Evolutionary conservation across 108 stramenopile genomes (phyloP), one percentile per base, ranked within the genome.

Genomic region (Nitzschia inconspicua): DNA sequence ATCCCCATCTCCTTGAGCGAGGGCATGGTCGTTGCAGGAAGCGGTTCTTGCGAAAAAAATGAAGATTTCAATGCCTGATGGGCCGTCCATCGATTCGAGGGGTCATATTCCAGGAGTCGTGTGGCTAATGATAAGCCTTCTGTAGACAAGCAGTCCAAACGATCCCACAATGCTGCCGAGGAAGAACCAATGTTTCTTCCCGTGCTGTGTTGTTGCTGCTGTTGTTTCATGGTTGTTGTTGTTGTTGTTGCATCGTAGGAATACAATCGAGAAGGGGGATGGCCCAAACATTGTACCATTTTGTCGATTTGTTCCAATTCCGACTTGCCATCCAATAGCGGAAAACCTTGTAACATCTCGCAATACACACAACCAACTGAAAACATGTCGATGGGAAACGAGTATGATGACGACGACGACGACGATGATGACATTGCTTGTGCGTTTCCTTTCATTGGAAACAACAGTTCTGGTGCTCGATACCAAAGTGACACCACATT

Each of bases 401-500:
- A 73, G 55, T 97, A 97, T 37, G 46, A 16, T 0, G 46, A 1
- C 18, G 46, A 1, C 18, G 46, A 47, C 18, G 46, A 47, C 0
- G 46, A 20, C 19, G 52, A 40, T 0, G 24, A 4, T n/a, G 7
- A 23, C 14, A 1, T 16, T 13, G 16, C 27, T 47, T 29, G 26
- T 57, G 37, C 35, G 37, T 44, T 22, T 22, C 43, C 5, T 22
- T 4, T 24, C 22, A 13, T 8, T 0, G 50, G 50, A 0, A 95
- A 66, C 28, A 97, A 60, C 3, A 97, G 73, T 49, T 97, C 96
- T 5, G 94, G 94, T 0, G 93, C 79, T 20, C 96, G 88, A 57
- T 97, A 97, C 96, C 96, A 97, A 13, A 95, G 57, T 22, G 80
- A 85, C 13, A 91, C 94, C 20, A 97, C 96, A 49, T 93, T 86